Evolutionary conservation across 805 yeast genomes (phyloP).

Genomic region (Kodamaea kaohsiungensis): DNA sequence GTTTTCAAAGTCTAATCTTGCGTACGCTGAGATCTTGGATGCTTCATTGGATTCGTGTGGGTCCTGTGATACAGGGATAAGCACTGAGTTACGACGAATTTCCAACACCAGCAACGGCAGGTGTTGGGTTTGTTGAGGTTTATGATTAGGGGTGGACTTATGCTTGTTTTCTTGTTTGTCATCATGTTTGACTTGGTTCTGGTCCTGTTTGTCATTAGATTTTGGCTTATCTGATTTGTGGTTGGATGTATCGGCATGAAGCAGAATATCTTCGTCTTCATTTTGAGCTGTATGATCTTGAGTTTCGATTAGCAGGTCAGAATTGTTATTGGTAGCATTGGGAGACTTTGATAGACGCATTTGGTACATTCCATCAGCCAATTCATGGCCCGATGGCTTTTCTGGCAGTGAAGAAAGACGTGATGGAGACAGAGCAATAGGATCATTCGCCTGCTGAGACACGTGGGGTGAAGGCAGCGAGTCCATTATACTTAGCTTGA

Average conservation of each 20-base stretch:
- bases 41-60: constrained; percentile 12
- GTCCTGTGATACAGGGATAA: constrained; percentile 19
- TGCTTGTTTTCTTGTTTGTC: constrained; percentile 4
- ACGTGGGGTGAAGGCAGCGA: neutral
- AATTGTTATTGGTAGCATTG: neutral
- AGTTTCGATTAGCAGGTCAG: neutral
- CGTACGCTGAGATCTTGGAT: constrained; percentile 56
- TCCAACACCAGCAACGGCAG: constrained; percentile 7
- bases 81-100: constrained; percentile 17
- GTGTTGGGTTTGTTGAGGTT: neutral
- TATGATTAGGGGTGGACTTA: neutral
- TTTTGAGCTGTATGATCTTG: neutral
- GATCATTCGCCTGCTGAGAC: neutral
- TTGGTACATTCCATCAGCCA: neutral
- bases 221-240: neutral
- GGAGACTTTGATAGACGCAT: neutral
- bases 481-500: neutral
- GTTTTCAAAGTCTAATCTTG: constrained; percentile 84
- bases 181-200: neutral
- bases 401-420: neutral
- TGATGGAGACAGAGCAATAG: neutral
- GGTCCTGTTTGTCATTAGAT: neutral
- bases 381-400: neutral
- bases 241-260: neutral
- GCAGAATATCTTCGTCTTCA: neutral